phyloP scores from a whole-genome alignment of 352 stramenopile genomes.

The Phytophthora sansomeana region DNA sequence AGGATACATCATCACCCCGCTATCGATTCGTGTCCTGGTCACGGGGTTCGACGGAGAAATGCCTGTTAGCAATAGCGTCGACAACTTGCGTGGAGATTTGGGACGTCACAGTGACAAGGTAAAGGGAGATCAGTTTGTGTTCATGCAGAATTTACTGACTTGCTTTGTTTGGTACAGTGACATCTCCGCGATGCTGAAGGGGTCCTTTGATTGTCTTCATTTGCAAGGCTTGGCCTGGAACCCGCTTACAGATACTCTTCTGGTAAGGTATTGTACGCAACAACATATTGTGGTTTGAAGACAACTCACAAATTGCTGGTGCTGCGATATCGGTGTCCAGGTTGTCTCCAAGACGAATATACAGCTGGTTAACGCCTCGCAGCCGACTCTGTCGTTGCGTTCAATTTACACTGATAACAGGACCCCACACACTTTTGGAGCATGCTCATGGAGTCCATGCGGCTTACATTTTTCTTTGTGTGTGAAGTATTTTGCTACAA shows the following conservation, averaged over 20 bases:
- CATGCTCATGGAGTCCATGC: conserved; percentile 54
- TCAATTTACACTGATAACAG: conserved; percentile 19
- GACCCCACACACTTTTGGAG: conserved; percentile 26
- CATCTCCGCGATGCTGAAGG: conserved; percentile 26
- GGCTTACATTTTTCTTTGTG: conserved; percentile 53
- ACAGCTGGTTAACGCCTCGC: conserved; percentile 32
- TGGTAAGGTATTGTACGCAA: conserved; percentile 30
- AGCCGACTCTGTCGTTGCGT: conserved; percentile 17
- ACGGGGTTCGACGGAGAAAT: conserved; percentile 20
- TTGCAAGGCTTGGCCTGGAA: conserved; percentile 51
- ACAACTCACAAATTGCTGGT: neutral
- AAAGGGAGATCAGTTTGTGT: neutral
- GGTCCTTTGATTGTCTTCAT: conserved; percentile 14
- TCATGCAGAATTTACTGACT: neutral
- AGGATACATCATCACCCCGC: neutral
- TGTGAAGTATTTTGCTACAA: neutral
- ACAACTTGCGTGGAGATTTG: conserved; percentile 40
- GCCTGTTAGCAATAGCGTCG: conserved; percentile 42
- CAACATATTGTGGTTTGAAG: neutral
- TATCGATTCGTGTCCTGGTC: conserved; percentile 46
- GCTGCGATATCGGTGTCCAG: conserved; percentile 21
- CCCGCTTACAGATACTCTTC: conserved; percentile 34
- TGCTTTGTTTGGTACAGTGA: conserved; percentile 11
- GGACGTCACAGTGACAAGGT: conserved; percentile 42
- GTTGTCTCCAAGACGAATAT: conserved; percentile 43